Base-by-base conservation (phyloP, 345 rosid species). In the Orychophragmus violaceus region DNA sequence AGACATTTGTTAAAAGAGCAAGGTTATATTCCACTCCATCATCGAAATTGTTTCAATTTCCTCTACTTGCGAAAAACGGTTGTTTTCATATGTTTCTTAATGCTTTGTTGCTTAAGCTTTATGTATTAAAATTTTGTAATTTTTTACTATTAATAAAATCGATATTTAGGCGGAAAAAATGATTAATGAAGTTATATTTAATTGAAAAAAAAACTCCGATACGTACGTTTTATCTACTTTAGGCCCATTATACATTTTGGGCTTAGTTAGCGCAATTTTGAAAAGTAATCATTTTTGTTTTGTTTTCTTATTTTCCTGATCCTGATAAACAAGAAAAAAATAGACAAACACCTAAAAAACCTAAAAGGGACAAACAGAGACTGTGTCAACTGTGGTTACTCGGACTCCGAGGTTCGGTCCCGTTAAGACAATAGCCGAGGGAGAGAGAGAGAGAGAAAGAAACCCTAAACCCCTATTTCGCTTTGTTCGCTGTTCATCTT, bases 381-480 rank as follows among this genome's bases (percentile, higher is more conserved):
- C 70, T 46, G 44, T 30, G 62, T 59, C 18, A 64, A 45, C 59
- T 65, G 24, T 28, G 16, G 62, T 45, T 27, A n/a, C 60, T 72
- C 70, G 45, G 52, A 64, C 65, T 64, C 76, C 48, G 65, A 57
- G 59, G 58, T 37, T 57, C 59, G 33, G 59, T 56, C 76, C 22
- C 59, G 14, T 64, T 69, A 51, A 58, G 41, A 48, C 66, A 68
- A 12, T 11, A 23, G 2, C 72, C 45, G 33, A 18, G 32, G 0
- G 17, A 46, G 50, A 4, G 50, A 46, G 27, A 46, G 55, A 49
- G 3, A 21, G 8, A 30, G 2, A 53, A 11, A 22, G 3, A 59
- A 60, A 60, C 68, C 61, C 46, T 48, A 71, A 71, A 71, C 50
- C 37, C 62, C 2, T 37, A 3, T 39, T 9, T 23, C 36, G 3